Base-by-base conservation (phyloP, 345 rosid species). In the Populus pruinosa region DNA sequence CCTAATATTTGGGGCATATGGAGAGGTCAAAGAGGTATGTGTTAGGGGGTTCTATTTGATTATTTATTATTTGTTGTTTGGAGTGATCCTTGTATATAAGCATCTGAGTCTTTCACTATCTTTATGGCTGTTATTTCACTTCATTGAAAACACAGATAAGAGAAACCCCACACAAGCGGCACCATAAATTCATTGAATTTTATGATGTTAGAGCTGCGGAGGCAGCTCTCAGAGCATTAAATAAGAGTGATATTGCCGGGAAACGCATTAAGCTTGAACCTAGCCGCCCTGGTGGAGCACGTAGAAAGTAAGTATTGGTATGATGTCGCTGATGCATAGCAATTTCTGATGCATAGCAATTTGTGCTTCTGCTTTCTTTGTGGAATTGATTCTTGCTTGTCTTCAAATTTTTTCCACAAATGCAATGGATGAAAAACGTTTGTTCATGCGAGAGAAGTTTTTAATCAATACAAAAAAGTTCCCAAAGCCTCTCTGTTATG, bases 211-310 rank as follows among this genome's bases (percentile, higher is more conserved):
- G 98, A 87, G 89, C 90, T 77, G 98, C 98, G 14, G 98, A 92
- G 79, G 89, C 92, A 53, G 98, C 98, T 64, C 90, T 94, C 36
- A 94, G 85, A 79, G 90, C 91, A 73, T 81, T 94, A 84, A 93
- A 94, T 80, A 86, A 96, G 87, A 87, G 97, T 79, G 98, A 94
- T 80, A 92, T 94, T 83, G 97, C 96, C 80, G 98, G 98, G 23
- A 94, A 94, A 80, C 92, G 98, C 77, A 94, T 94, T 84, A 94
- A 94, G 83, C 97, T 94, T 64, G 98, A 94, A 87, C 97, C 97
- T 73, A 94, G 98, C 83, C 94, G 98, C 73, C 98, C 98, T 63
- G 98, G 98, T 80, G 98, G 98, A 39, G 88, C 90, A 21, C 97
- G 98, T 59, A 88, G 92, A 76, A 87, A 85, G 97, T 92, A 78